Base-by-base conservation (phyloP, 75 land plant species). In the Pseudotsuga menziesii region DNA sequence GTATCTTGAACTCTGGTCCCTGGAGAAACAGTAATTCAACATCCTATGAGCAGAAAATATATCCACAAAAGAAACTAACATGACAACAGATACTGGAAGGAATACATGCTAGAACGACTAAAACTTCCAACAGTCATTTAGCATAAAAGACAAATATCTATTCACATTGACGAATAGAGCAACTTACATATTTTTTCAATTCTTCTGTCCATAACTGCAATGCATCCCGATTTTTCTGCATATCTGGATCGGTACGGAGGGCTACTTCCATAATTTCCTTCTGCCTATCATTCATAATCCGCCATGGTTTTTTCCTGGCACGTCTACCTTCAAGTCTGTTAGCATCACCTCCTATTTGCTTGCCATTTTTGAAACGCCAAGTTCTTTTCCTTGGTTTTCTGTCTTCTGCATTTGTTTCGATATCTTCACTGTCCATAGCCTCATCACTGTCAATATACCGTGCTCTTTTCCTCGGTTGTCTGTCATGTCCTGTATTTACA, bases 401-500 rank as follows among this genome's bases (percentile, higher is more conserved):
- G 26, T 63, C 67, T 63, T 63, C 67, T 29, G 39, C 20, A 16
- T 17, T 63, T 6, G 20, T 32, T 17, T 63, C 39, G 32, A 16
- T 63, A 36, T 63, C 39, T 15, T 63, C 67, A 63, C 17, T 63
- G 16, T 29, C 67, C 29, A 63, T 63, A 63, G 7, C 80, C 59
- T 61, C 55, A 52, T 84, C 78, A 60, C 74, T 84, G 80, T 78
- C 78, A 29, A 81, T 78, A 44, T 74, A 66, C 61, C 86, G 61
- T 60, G 82, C 74, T 58, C 83, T 73, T 74, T 82, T 84, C 74
- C 73, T 81, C 3, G 86, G 86, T 73, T 81, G 83, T 27, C 74
- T 57, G 39, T 61, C 76, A 41, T 80, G 74, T n/a, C 67, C 60
- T 63, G 36, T 63, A 16, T 63, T 63, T 63, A 36, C 17, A 29